phyloP scores from a whole-genome alignment of 2,329 filamentous ascomycete genomes.

The Scedosporium boydii region DNA sequence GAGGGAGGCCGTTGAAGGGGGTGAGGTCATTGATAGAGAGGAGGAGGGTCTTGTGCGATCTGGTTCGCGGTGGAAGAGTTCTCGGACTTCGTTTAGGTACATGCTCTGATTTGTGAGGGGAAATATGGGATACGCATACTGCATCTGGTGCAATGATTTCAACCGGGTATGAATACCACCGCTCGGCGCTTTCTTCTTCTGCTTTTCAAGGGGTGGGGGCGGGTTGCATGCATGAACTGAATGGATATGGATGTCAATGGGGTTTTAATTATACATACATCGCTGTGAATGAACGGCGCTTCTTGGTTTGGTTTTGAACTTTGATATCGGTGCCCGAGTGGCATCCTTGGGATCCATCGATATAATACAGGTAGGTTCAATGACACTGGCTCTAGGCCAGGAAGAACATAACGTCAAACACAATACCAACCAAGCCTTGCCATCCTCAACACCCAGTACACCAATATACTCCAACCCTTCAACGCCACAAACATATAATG shows the following conservation, averaged over 20 bases:
- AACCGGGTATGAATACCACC: not conserved
- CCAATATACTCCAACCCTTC: too few relatives aligned
- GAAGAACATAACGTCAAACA: too few relatives aligned
- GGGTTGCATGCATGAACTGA: not conserved
- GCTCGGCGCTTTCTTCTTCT: not conserved
- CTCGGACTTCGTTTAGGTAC: conserved; percentile 29
- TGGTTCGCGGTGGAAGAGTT: conserved; percentile 13
- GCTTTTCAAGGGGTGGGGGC: too few relatives aligned
- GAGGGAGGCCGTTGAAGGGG: conserved; percentile 15
- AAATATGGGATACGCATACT: not conserved
- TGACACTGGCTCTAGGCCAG: too few relatives aligned
- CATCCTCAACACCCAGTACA: too few relatives aligned
- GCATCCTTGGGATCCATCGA: too few relatives aligned
- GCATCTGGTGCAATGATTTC: conserved; percentile 3
- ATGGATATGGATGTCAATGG: not conserved
- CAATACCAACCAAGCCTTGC: too few relatives aligned
- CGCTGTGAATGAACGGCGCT: not conserved
- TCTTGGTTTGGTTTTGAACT: not conserved
- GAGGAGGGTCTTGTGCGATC: conserved; percentile 30
- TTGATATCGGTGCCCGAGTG: too few relatives aligned
- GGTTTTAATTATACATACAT: not conserved
- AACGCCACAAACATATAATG: too few relatives aligned
- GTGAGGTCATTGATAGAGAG: conserved; percentile 19
- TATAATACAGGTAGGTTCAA: too few relatives aligned
- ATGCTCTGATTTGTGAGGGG: conserved; percentile 28